Evolutionary conservation across 1,139 yeast species (phyloP).

Genomic region (Debaryomycetaceae sp.): DNA sequence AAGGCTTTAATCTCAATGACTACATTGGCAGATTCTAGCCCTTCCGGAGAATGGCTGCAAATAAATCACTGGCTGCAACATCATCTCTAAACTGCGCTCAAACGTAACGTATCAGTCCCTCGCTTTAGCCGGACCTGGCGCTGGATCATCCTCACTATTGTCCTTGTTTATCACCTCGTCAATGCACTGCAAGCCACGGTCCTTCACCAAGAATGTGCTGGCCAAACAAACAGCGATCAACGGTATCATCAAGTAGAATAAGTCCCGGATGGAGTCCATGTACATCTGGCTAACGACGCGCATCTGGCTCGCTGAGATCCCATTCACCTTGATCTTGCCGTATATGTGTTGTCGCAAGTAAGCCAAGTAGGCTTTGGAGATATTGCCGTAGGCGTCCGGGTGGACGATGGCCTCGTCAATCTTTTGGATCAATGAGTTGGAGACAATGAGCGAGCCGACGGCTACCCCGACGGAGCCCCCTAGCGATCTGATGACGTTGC

Average conservation of each 20-base stretch:
- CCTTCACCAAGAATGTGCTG: slow-evolving; percentile 32
- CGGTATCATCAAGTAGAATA: slow-evolving; percentile 41
- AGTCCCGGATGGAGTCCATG: slow-evolving; percentile 31
- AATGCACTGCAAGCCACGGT: slow-evolving; percentile 38
- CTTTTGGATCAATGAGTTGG: slow-evolving; percentile 30
- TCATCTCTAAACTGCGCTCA: no score
- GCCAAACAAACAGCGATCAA: slow-evolving; percentile 37
- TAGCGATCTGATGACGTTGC: slow-evolving; percentile 49
- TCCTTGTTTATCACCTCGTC: no score
- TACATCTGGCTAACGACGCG: slow-evolving; percentile 26
- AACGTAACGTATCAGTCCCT: no score
- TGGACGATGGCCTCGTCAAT: slow-evolving; percentile 13
- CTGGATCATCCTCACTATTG: slow-evolving; percentile 13
- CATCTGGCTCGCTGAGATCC: slow-evolving; percentile 22
- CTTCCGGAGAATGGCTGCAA: no score
- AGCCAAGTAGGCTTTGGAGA: slow-evolving; percentile 16
- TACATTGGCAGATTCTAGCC: no score
- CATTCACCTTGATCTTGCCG: slow-evolving; percentile 22
- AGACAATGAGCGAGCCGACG: slow-evolving; percentile 36
- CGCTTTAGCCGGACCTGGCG: slow-evolving; percentile 1
- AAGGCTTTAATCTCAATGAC: slow-evolving; percentile 10
- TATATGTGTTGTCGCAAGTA: slow-evolving; percentile 29
- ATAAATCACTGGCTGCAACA: no score
- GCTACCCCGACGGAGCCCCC: slow-evolving; percentile 55
- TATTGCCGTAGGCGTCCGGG: slow-evolving; percentile 6